phyloP scores from a whole-genome alignment of 805 yeast genomes.

The Sugiyamaella chiloensis region DNA sequence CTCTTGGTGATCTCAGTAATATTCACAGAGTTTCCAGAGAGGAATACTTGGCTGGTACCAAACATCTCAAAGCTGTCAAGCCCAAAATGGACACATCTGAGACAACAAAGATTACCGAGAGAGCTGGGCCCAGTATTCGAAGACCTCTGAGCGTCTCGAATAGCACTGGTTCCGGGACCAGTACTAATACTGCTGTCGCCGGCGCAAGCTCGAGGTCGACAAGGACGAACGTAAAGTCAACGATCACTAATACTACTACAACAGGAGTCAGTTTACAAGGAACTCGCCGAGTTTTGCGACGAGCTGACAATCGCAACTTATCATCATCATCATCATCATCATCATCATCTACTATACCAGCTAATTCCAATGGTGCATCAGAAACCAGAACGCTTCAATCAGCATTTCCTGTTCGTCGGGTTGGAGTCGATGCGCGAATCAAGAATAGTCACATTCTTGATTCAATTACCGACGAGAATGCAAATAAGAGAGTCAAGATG shows the following conservation, averaged over 20 bases:
- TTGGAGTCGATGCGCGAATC: not conserved
- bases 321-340: not conserved
- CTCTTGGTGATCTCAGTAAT: constrained; percentile 36
- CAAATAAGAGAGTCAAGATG: not conserved
- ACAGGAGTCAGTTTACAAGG: not conserved
- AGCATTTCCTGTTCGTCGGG: not conserved
- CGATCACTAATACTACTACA: not conserved
- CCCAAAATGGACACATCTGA: not conserved
- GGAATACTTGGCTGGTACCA: no score
- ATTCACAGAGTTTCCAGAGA: no score
- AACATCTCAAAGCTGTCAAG: constrained; percentile 9
- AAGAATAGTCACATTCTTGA: constrained; percentile 1
- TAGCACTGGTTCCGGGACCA: no score
- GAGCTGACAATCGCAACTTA: not conserved
- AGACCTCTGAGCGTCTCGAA: no score
- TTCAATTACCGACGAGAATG: not conserved
- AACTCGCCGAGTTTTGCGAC: no score
- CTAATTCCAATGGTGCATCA: not conserved
- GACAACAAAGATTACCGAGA: not conserved
- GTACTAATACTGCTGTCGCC: not conserved
- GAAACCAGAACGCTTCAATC: not conserved
- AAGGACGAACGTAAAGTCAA: not conserved
- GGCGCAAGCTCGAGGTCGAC: not conserved
- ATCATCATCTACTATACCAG: not conserved
- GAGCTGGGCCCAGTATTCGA: not conserved